Conservation (phyloP, 2,329 filamentous ascomycete genomes). For the Cryphonectria carpinicola region DNA sequence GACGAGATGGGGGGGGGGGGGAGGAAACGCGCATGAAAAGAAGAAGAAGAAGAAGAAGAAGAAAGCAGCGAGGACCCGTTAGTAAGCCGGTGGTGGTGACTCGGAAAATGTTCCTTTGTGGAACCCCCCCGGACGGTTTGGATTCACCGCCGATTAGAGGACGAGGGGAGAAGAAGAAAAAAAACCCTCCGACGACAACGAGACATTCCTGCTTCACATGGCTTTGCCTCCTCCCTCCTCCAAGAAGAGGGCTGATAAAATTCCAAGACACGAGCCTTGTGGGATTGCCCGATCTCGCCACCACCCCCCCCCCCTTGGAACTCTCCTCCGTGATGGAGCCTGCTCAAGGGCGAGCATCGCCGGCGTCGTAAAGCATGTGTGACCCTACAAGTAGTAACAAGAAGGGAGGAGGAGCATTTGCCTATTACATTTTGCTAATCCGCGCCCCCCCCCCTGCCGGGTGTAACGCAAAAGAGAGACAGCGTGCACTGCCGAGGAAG, state of each 20-base stretch:
- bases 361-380: not conserved
- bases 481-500: constrained; percentile 3
- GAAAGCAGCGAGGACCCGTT: too few species aligned
- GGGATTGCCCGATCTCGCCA: not conserved
- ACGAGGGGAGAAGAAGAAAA: too few species aligned
- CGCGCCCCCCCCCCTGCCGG: not conserved
- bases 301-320: too few species aligned
- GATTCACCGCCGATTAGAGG: not conserved
- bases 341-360: not conserved
- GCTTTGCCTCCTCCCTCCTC: not conserved
- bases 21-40: not conserved
- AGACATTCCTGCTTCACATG: not conserved
- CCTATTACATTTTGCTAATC: not conserved
- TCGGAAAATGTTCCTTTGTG: not conserved
- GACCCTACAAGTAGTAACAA: not conserved
- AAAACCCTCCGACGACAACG: not conserved
- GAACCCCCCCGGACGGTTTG: not conserved
- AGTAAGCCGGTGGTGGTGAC: not conserved
- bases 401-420: not conserved
- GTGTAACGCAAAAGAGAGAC: not conserved
- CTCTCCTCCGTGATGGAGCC: not conserved
- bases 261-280: not conserved
- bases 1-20: too few species aligned
- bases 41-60: not conserved
- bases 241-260: not conserved